Base-by-base conservation (phyloP, 345 rosid genomes). In the Euphorbia pulcherrima region DNA sequence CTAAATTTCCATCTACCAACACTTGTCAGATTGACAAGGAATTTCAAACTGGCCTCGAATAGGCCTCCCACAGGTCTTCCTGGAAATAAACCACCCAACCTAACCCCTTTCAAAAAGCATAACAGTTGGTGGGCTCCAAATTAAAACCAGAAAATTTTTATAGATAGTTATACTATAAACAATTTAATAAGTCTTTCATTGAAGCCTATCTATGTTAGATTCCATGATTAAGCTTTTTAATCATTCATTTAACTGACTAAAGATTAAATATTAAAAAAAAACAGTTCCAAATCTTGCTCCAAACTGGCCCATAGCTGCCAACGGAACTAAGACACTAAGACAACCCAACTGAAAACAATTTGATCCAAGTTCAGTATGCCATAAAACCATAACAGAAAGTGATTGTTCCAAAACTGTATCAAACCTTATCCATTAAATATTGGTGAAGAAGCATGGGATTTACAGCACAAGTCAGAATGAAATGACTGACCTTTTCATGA, bases 401-500 rank as follows among this genome's bases (percentile, higher is more conserved):
- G 50, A 14, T 21, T 9, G 57, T 53, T 53, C 27, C 28, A 53
- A 53, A 21, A 53, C 57, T 10, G 13, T 13, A 11, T 6, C 24
- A 7, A 50, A 4, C 57, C 57, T 24, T 23, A 21, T 11, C 28
- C 13, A 7, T 6, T 8, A 13, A 9, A 7, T 21, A 21, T 53
- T 23, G 57, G 57, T 53, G 23, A 8, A 33, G 8, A 20, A 20
- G 33, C 56, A 50, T 8, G 41, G 23, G 64, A 30, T 63, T 59
- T 27, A 26, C 44, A 18, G 54, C 37, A 46, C 51, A 68, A 53
- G 55, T 20, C 1, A 33, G 54, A n/a, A 52, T 30, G 55, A 41
- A 57, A 55, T 41, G 54, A 62, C 80, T 69, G 70, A 84, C 99
- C 88, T 86, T 92, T 76, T 74, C 86, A 61, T 80, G 79, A 63